These are phyloP conservation scores for Casuarina cunninghamiana DNA, from an alignment of 306 rosid species.

Conservation along the genomic window DNA sequence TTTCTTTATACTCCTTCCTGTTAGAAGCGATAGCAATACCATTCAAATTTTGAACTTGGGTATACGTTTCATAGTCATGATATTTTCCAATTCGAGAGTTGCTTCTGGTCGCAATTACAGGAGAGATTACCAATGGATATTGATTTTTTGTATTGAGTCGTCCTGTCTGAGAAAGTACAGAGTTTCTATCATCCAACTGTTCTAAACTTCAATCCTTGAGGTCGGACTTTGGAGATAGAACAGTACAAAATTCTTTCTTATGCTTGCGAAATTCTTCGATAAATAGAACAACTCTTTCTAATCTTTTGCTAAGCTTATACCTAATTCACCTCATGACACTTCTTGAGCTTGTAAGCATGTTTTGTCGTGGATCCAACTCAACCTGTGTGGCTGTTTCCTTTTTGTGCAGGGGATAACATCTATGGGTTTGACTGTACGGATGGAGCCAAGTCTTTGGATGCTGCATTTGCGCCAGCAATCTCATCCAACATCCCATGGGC, in stretches of 20 bases:
- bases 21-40: too few relatives aligned
- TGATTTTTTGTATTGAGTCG: background rate
- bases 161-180: background rate
- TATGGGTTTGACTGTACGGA: slow-evolving; percentile 59
- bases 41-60: background rate
- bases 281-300: background rate
- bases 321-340: background rate
- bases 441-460: slow-evolving; percentile 70
- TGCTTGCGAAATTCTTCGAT: background rate
- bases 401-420: slow-evolving; percentile 78
- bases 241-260: background rate
- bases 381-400: background rate
- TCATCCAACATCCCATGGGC: slow-evolving; percentile 86
- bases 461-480: slow-evolving; percentile 91
- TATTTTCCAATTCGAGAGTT: background rate
- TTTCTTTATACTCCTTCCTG: background rate
- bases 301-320: background rate
- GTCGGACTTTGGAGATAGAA: background rate
- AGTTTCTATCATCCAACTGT: background rate
- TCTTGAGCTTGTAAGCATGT: slow-evolving; percentile 1
- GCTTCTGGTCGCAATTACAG: background rate
- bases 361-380: background rate
- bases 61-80: background rate
- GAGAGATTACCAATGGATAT: background rate
- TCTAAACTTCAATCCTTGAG: background rate